Conservation (phyloP, 495 filamentous ascomycete genomes). For the Aspergillus nanangensis region DNA sequence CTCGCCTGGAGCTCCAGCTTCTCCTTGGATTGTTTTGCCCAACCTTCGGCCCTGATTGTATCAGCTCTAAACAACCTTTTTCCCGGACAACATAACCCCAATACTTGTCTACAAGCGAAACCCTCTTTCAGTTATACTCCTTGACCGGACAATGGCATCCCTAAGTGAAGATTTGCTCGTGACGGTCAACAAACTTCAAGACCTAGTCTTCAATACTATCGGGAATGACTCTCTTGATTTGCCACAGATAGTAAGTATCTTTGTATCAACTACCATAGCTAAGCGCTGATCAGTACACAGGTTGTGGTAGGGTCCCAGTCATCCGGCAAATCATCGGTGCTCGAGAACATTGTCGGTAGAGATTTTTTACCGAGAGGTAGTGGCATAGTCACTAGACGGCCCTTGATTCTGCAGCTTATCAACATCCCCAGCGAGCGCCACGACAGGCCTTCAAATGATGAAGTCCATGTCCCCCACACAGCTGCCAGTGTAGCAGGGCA, state of each 20-base stretch:
- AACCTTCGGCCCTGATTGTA: no score
- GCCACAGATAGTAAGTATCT: constrained; percentile 83
- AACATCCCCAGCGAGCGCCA: constrained; percentile 83
- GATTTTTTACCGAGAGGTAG: constrained; percentile 96
- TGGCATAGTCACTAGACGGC: constrained; percentile 91
- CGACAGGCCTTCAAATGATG: constrained; percentile 60
- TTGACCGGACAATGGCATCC: constrained; percentile 47
- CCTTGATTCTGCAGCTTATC: constrained; percentile 95
- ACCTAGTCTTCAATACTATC: constrained; percentile 98
- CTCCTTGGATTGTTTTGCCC: no score
- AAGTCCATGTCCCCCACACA: constrained; percentile 64
- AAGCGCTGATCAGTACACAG: constrained; percentile 41
- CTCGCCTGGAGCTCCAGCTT: no score
- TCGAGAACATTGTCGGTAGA: constrained; percentile 97
- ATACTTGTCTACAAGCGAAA: no score
- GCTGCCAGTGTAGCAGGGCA: constrained; percentile 64
- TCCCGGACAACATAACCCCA: no score
- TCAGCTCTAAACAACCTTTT: no score
- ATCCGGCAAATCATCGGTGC: constrained; percentile 97
- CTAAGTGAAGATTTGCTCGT: constrained; percentile 89
- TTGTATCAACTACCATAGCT: no score
- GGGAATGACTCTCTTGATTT: constrained; percentile 97
- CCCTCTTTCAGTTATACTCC: no score
- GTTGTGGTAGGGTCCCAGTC: constrained; percentile 98
- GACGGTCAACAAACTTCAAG: constrained; percentile 94